phyloP scores from a whole-genome alignment of 306 rosid genomes.

The Mimosa pudica region DNA sequence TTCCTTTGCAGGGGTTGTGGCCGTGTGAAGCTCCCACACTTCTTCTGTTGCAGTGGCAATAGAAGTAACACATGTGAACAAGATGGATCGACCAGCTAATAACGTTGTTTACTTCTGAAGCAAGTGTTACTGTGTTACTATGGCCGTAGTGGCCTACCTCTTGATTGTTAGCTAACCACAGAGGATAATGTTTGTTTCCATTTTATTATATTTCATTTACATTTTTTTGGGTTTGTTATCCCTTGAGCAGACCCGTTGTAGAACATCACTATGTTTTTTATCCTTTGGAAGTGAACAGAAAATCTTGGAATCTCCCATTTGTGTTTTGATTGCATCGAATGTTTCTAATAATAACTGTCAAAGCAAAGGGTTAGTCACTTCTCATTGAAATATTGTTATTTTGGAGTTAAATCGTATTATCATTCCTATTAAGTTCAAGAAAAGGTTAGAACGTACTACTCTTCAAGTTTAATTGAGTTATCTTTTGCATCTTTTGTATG shows the following conservation, averaged over 20 bases:
- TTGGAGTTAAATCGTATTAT: background rate
- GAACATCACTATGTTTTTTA: background rate
- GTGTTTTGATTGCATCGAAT: background rate
- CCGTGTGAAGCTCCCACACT: constrained; percentile 51
- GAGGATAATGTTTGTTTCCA: background rate
- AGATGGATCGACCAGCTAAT: constrained; percentile 33
- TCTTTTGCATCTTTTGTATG: too few relatives aligned
- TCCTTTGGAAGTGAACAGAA: background rate
- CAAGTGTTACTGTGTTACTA: background rate
- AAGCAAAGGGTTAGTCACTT: background rate
- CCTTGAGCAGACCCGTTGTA: background rate
- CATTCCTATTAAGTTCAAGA: too few relatives aligned
- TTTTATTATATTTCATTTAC: background rate
- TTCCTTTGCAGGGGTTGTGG: constrained; percentile 42
- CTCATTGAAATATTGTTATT: background rate
- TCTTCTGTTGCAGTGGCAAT: constrained; percentile 49
- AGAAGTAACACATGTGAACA: constrained; percentile 27
- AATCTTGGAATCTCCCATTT: background rate
- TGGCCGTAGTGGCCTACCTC: background rate
- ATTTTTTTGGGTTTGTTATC: background rate
- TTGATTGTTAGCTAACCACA: background rate
- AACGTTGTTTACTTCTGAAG: background rate
- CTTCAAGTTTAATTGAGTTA: too few relatives aligned
- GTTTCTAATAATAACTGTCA: background rate
- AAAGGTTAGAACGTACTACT: too few relatives aligned